A percentile compares a stretch with the other conserved stretches of the same genome.
These are phyloP conservation scores for Mesembryanthemum crystallinum DNA, from an alignment of 148 eudicot species.

Conservation along the genomic window DNA sequence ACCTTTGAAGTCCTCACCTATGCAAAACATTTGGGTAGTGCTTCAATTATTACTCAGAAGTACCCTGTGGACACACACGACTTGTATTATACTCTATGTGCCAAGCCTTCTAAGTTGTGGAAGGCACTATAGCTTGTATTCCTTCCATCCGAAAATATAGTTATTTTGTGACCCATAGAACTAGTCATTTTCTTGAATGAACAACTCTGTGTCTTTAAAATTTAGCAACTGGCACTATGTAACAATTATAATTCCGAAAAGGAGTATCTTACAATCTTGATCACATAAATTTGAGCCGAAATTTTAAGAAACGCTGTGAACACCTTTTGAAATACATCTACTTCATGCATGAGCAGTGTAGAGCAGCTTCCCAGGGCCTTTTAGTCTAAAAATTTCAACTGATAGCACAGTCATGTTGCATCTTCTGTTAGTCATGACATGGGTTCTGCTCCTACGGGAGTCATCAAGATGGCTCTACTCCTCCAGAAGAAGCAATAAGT, in stretches of 20 bases:
- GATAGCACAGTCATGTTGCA: too few species aligned
- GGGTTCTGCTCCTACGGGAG: background rate
- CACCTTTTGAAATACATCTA: background rate
- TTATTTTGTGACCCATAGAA: too few species aligned
- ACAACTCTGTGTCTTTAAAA: too few species aligned
- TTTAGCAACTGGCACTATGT: too few species aligned
- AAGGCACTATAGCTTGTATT: background rate
- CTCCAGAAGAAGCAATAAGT: background rate
- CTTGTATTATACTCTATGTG: background rate
- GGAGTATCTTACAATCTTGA: background rate
- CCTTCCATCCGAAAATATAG: too few species aligned
- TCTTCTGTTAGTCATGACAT: background rate
- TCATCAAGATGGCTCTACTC: background rate
- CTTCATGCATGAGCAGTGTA: background rate
- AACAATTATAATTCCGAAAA: too few species aligned
- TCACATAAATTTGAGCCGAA: too few species aligned
- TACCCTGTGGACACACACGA: background rate
- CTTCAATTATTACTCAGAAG: background rate
- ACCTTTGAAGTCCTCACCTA: too few species aligned
- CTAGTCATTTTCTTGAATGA: too few species aligned
- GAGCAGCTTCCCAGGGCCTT: too few species aligned
- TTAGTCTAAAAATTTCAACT: too few species aligned
- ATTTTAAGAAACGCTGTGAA: background rate
- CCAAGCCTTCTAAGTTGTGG: background rate
- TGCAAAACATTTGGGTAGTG: too few species aligned